These are phyloP conservation scores for Peronospora farinosa DNA, from an alignment of 352 stramenopile species.

Conservation along the genomic window DNA sequence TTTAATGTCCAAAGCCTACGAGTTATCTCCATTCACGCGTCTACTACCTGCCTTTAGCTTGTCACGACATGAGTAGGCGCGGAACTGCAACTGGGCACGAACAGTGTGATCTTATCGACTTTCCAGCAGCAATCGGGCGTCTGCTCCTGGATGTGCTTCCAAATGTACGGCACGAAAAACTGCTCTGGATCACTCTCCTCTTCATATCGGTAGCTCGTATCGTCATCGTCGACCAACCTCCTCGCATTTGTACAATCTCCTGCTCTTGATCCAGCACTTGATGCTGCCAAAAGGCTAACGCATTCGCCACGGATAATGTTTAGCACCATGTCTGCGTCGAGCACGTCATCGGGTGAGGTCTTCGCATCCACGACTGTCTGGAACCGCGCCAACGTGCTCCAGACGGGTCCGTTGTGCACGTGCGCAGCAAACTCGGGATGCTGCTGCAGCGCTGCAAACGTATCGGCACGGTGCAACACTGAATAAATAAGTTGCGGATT, in stretches of 20 bases:
- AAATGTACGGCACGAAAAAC: constrained; percentile 79
- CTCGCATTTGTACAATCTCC: constrained; percentile 12
- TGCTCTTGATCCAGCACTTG: constrained; percentile 19
- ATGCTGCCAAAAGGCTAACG: constrained; percentile 52
- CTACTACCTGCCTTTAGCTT: constrained; percentile 4
- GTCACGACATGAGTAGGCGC: constrained; percentile 16
- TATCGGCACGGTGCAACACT: constrained; percentile 59
- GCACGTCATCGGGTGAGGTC: constrained; percentile 38
- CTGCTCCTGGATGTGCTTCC: constrained; percentile 65
- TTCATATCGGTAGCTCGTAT: constrained; percentile 77
- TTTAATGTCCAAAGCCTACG: constrained; percentile 16
- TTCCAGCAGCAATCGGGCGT: constrained; percentile 79
- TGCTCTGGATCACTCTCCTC: constrained; percentile 62
- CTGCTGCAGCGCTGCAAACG: constrained; percentile 45
- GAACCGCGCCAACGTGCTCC: constrained; percentile 61
- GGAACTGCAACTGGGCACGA: constrained; percentile 26
- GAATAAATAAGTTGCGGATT: constrained; percentile 88
- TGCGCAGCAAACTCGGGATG: constrained; percentile 56
- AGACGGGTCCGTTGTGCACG: constrained; percentile 56
- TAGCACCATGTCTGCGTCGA: constrained; percentile 62
- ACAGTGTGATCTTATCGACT: constrained; percentile 75
- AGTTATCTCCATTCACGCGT: neutral
- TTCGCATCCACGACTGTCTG: constrained; percentile 56
- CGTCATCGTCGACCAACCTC: constrained; percentile 33
- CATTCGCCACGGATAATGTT: constrained; percentile 66